Conservation (phyloP, 331 rosid species). For the Spiraea crenata region DNA sequence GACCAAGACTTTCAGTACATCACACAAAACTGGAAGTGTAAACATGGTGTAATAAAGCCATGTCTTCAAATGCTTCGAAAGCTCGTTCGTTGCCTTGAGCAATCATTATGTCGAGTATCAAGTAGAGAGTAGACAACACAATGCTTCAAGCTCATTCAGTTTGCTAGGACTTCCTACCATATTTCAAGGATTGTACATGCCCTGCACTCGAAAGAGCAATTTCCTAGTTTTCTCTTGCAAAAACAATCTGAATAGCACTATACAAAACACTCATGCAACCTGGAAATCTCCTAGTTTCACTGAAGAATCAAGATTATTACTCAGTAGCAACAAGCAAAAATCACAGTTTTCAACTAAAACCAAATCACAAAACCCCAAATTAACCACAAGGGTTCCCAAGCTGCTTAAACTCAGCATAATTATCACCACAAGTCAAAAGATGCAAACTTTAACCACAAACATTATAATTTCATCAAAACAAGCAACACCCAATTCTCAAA, state of each 20-base stretch:
- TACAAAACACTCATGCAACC: not conserved
- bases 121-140: not conserved
- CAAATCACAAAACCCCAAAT: slow-evolving; percentile 3
- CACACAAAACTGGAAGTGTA: too few relatives aligned
- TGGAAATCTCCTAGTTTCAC: not conserved
- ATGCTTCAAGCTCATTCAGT: not conserved
- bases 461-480: not conserved
- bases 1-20: not conserved
- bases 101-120: not conserved
- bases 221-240: not conserved
- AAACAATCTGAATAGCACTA: not conserved
- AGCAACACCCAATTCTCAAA: not conserved
- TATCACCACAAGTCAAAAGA: too few relatives aligned
- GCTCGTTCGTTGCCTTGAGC: not conserved
- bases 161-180: not conserved
- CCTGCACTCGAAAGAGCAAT: not conserved
- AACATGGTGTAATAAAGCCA: not conserved
- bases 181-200: not conserved
- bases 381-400: not conserved
- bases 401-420: too few relatives aligned
- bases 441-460: not conserved
- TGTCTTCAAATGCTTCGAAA: not conserved
- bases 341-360: not conserved
- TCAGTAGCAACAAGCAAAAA: not conserved
- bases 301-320: not conserved